Percentiles rank a stretch among this genome's conserved stretches.
phyloP scores from a whole-genome alignment of 2,329 filamentous ascomycete genomes.

The Trichoderma sp. region DNA sequence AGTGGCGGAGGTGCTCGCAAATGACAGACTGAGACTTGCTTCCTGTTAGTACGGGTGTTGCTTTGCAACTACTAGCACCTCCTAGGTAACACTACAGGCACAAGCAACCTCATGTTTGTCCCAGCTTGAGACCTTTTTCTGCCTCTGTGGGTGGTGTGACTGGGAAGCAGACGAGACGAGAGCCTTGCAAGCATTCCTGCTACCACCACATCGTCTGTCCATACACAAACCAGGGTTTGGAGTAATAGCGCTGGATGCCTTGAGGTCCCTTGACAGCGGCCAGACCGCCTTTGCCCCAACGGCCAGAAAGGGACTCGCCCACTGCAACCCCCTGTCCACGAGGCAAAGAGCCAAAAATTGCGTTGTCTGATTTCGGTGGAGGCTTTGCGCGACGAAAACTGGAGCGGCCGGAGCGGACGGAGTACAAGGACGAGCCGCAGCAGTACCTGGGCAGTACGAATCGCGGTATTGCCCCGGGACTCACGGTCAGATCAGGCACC shows the following conservation, averaged over 20 bases:
- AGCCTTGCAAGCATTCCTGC: conserved; percentile 4
- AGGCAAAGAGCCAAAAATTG: neutral
- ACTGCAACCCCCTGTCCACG: neutral
- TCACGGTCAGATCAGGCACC: conserved; percentile 15
- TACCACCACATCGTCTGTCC: neutral
- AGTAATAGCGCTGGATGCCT: neutral
- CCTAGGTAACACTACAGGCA: neutral
- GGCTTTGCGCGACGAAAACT: neutral
- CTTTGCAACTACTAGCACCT: neutral
- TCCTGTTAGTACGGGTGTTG: neutral
- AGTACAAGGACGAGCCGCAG: neutral
- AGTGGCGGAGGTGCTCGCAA: neutral
- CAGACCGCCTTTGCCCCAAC: conserved; percentile 17
- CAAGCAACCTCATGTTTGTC: neutral
- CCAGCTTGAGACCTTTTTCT: neutral
- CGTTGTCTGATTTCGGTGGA: conserved; percentile 2
- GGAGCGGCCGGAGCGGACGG: conserved; percentile 9
- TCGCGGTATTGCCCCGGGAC: neutral
- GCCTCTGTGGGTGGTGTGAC: conserved; percentile 2
- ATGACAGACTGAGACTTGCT: neutral
- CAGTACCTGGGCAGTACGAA: neutral
- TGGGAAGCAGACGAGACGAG: neutral
- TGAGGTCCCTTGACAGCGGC: conserved; percentile 6
- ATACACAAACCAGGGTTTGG: neutral
- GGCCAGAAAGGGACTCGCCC: neutral